phyloP scores from a whole-genome alignment of 768 basidiomycete genomes.

The Macrocybe gigantea region DNA sequence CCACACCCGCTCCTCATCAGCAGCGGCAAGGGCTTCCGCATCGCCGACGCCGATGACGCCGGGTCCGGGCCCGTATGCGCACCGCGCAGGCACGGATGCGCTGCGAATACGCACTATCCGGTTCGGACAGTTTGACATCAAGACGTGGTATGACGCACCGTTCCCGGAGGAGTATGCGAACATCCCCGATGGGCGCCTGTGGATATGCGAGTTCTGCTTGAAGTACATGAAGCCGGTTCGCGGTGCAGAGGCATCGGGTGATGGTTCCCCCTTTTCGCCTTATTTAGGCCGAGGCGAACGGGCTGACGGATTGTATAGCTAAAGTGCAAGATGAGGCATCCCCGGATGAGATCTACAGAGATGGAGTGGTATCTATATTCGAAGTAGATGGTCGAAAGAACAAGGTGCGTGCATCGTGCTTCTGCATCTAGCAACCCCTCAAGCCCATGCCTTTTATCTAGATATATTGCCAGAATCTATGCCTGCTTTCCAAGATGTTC shows the following conservation, averaged over 20 bases:
- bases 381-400: conserved; percentile 98
- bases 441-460: conserved; percentile 18
- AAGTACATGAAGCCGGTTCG: conserved; percentile 96
- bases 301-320: conserved; percentile 38
- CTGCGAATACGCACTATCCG: conserved; percentile 83
- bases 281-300: background rate
- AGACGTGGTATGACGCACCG: conserved; percentile 98
- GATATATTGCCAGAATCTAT: conserved; percentile 99
- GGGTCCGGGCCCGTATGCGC: no score
- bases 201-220: conserved; percentile 97
- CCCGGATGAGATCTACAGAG: conserved; percentile 98
- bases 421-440: conserved; percentile 7
- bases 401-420: conserved; percentile 48
- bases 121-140: conserved; percentile 88
- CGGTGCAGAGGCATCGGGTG: conserved; percentile 80
- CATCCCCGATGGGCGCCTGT: conserved; percentile 86
- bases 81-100: no score
- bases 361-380: conserved; percentile 83
- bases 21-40: conserved; percentile 22
- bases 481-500: conserved; percentile 97
- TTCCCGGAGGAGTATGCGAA: conserved; percentile 96
- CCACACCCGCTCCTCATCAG: conserved; percentile 26
- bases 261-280: conserved; percentile 10
- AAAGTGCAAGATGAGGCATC: conserved; percentile 93
- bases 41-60: no score